Evolutionary conservation across 495 filamentous ascomycete genomes (phyloP), one percentile per base, ranked within the genome.

Genomic region (Trichoderma orchidacearum): DNA sequence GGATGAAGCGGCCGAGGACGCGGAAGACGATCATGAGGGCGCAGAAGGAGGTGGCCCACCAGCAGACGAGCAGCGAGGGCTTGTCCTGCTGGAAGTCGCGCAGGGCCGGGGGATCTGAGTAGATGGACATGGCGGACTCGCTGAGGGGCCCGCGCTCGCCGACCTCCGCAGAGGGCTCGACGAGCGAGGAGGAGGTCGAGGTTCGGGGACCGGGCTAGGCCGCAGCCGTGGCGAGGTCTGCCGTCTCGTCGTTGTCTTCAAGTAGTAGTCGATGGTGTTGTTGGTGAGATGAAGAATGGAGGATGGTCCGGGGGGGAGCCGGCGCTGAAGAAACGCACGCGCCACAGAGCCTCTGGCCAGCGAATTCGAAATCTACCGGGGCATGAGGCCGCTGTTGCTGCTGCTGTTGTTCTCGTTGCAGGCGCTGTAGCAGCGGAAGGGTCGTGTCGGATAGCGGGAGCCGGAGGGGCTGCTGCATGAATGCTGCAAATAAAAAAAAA

Each of bases 41-140:
- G 30, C 89, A 87, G 64, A 94, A 93, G 6, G 72, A 73, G 7
- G 90, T 94, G 57, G 88, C 89, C 93, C 93, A 96, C 87, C 90
- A 96, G 65, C 86, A 91, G 63, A 93, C 89, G 54, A 96, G 75
- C 36, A 98, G 77, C 0, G 87, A 90, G 23, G 89, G 83, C 59
- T 89, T 85, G 70, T 88, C 78, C 29, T 83, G 64, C 64, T 71
- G 60, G 64, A 72, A 69, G 8, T 75, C 70, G 59, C 76, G 79
- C 53, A 76, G 70, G 54, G 76, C 73, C 50, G 87, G 86, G 8
- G 84, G 80, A 11, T 71, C 67, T 21, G 78, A 75, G 63, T 83
- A 83, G 54, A 82, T 66, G 54, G 75, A 56, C 74, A 78, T 78
- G 58, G 60, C 70, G 66, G 41, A 7, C 41, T 48, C 21, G 61